These are phyloP conservation scores for Chionographis japonica DNA, from an alignment of 106 monocot genomes.

Conservation along the genomic window DNA sequence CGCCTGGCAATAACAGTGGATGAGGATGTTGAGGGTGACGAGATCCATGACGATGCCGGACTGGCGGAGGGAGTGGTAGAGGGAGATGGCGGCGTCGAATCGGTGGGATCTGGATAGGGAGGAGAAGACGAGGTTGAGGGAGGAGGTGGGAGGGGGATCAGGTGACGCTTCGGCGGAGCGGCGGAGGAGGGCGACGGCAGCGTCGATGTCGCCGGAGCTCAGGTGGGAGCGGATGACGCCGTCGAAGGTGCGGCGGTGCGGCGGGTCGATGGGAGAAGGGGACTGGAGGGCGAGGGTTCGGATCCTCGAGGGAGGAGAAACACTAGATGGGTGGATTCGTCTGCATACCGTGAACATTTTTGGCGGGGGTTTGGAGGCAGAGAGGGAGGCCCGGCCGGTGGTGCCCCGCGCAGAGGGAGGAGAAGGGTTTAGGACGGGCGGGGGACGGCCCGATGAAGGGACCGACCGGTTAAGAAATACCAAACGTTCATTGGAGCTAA, in stretches of 20 bases:
- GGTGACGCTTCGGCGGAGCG: background rate
- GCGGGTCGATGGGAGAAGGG: background rate
- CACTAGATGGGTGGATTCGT: too few species aligned
- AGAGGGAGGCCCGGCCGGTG: too few species aligned
- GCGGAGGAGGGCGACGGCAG: conserved; percentile 14
- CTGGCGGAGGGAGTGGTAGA: conserved; percentile 12
- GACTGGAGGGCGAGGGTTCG: background rate
- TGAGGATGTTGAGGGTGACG: conserved; percentile 24
- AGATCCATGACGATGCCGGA: conserved; percentile 6
- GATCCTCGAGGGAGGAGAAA: too few species aligned
- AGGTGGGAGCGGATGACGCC: conserved; percentile 12
- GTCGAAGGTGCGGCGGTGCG: conserved; percentile 2
- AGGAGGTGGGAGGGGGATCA: conserved; percentile 6
- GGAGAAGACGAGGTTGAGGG: conserved; percentile 18
- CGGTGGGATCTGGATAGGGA: conserved; percentile 13
- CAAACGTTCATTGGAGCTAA: too few species aligned
- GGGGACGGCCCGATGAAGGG: too few species aligned
- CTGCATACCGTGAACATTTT: too few species aligned
- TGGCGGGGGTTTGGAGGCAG: too few species aligned
- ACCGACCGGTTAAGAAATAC: too few species aligned
- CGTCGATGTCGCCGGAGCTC: conserved; percentile 6
- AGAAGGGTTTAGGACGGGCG: too few species aligned
- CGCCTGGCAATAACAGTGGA: conserved; percentile 13
- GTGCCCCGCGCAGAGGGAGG: too few species aligned
- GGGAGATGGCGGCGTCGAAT: conserved; percentile 12